phyloP scores from a whole-genome alignment of 441 rosid genomes.

The Macaranga tanarius region DNA sequence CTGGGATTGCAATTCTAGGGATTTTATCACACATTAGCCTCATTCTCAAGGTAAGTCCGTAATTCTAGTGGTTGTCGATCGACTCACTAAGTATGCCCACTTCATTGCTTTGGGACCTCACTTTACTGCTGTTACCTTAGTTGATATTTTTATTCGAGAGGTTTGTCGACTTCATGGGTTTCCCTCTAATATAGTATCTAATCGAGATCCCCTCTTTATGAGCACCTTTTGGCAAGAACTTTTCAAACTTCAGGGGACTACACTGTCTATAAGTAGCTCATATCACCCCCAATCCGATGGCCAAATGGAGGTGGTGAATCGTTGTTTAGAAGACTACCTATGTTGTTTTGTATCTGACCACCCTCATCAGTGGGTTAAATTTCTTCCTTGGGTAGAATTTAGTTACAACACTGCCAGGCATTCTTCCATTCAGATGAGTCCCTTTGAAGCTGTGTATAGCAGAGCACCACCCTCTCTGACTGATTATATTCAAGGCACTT shows the following conservation, averaged over 20 bases:
- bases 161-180: background rate
- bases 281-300: background rate
- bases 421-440: background rate
- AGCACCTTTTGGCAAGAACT: background rate
- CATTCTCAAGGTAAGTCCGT: background rate
- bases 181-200: background rate
- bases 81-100: background rate
- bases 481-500: background rate
- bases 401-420: conserved; percentile 8
- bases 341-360: background rate
- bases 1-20: background rate
- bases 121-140: background rate
- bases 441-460: conserved; percentile 2
- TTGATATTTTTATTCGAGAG: background rate
- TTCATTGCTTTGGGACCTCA: background rate
- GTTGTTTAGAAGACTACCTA: background rate
- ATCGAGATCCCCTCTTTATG: background rate
- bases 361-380: background rate
- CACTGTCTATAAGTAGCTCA: background rate
- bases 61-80: background rate
- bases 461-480: background rate
- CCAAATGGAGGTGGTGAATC: background rate
- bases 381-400: conserved; percentile 4
- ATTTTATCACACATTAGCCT: background rate
- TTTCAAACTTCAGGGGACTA: background rate